Base-by-base conservation (phyloP, 805 yeast species). In the Pichia deserticola region DNA sequence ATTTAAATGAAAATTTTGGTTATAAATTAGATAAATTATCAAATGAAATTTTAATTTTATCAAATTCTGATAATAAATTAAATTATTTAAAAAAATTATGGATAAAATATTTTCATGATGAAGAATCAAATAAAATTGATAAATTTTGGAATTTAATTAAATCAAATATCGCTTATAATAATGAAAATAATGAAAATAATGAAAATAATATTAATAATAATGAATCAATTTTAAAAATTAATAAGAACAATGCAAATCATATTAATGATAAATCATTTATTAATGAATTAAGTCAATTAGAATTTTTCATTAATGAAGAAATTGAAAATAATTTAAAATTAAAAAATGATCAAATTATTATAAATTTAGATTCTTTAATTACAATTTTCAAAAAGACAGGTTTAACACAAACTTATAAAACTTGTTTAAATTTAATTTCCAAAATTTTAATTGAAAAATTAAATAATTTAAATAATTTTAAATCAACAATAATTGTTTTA, bases 221-320 rank as follows among this genome's bases (percentile, higher is more conserved):
- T 27, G 44, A 42, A 15, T 42, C 48, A 12, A 46, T 41, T 30
- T 37, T 48, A 4, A 44, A 39, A 12, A 32, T 57, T 35, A 54
- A 50, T 45, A 60, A 58, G 65, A 55, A 60, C 60, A 6, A 48
- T 67, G 51, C 44, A 62, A 44, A 20, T 20, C 58, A 66, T 40
- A 69, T 76, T 49, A 72, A 68, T 57, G 80, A 77, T 55, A 70
- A 72, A 54, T 55, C 63, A n/a, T 77, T 71, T 61, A 73, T 76
- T 51, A 70, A 65, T 49, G 82, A 78, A 57, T 56, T 77, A 49
- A 64, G 75, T 39, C 81, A 77, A 59, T 63, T 77, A 54, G 67
- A 71, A 25, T 75, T 68, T 54, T 63, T 76, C 48, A 59, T 66
- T 15, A 59, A 61, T 27, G 46, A 55, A 12, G 45, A 47, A 20